Conservation (phyloP, 2,329 filamentous ascomycete species). For the Ramularia endophylla region DNA sequence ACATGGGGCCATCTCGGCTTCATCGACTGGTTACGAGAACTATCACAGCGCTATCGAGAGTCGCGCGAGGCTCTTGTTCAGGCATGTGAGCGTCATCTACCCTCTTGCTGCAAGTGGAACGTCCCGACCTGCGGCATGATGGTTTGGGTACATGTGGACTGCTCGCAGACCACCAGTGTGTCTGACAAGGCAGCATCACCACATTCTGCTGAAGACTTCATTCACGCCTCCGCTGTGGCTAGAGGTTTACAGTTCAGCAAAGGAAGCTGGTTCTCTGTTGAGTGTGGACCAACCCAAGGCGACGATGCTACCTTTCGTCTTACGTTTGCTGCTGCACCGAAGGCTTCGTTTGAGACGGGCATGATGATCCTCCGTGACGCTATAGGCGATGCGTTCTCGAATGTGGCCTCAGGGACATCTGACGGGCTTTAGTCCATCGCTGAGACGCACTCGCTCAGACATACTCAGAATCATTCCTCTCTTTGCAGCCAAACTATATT, state of each 20-base stretch:
- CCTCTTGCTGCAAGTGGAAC: constrained; percentile 19
- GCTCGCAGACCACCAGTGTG: not conserved
- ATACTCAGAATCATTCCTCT: no score
- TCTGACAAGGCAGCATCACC: not conserved
- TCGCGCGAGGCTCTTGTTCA: constrained; percentile 22
- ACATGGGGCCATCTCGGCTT: constrained; percentile 31
- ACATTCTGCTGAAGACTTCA: constrained; percentile 19
- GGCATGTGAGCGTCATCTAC: constrained; percentile 25
- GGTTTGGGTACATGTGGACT: constrained; percentile 17
- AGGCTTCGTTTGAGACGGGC: constrained; percentile 7
- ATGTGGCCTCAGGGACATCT: no score
- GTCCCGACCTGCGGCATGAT: constrained; percentile 25
- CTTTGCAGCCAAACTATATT: no score
- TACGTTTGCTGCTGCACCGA: constrained; percentile 10
- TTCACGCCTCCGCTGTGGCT: constrained; percentile 11
- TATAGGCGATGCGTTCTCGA: no score
- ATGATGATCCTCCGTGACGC: constrained; percentile 9
- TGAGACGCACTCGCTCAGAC: no score
- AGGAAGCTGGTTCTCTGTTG: constrained; percentile 18
- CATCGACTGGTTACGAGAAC: constrained; percentile 23
- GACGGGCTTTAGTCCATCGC: no score
- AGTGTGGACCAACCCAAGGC: not conserved
- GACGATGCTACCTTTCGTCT: constrained; percentile 3
- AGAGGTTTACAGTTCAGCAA: constrained; percentile 19
- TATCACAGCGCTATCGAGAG: constrained; percentile 22